phyloP scores from a whole-genome alignment of 1,284 basidiomycete species.

The Tremellales sp. region DNA sequence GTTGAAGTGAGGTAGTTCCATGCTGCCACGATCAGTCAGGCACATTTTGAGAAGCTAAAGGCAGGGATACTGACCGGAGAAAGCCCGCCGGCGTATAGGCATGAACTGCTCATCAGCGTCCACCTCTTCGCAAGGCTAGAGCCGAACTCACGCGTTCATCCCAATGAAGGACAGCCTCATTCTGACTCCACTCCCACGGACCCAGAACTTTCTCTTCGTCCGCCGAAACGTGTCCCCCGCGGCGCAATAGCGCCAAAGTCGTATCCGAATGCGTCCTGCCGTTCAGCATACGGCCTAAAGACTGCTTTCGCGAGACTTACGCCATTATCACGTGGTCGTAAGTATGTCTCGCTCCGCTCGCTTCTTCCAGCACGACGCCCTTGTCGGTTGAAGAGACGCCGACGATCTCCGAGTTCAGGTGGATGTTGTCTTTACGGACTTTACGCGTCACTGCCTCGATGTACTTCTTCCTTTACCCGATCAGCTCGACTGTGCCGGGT shows the following conservation, averaged over 20 bases:
- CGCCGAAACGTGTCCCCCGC: constrained; percentile 54
- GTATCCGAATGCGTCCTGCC: constrained; percentile 61
- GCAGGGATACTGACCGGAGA: constrained; percentile 56
- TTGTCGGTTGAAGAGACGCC: constrained; percentile 26
- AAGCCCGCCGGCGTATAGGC: constrained; percentile 59
- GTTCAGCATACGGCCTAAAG: not conserved
- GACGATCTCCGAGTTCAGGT: constrained; percentile 59
- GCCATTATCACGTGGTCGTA: constrained; percentile 77
- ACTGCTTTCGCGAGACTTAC: constrained; percentile 37
- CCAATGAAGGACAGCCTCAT: constrained; percentile 66
- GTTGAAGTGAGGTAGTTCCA: constrained; percentile 70
- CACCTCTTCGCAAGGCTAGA: not conserved
- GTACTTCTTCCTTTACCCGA: constrained; percentile 56
- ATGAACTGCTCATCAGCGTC: constrained; percentile 55
- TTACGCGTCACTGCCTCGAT: constrained; percentile 61
- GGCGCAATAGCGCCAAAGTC: constrained; percentile 58
- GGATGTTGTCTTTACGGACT: constrained; percentile 57
- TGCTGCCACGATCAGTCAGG: no score
- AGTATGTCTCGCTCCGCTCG: constrained; percentile 35
- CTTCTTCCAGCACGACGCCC: constrained; percentile 37
- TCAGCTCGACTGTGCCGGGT: not conserved
- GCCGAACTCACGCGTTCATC: constrained; percentile 56
- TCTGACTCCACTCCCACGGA: constrained; percentile 64
- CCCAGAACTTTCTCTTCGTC: constrained; percentile 61
- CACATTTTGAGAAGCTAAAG: no score